These are phyloP conservation scores for Leavenworthia alabamica DNA, from an alignment of 345 rosid genomes.

Conservation along the genomic window DNA sequence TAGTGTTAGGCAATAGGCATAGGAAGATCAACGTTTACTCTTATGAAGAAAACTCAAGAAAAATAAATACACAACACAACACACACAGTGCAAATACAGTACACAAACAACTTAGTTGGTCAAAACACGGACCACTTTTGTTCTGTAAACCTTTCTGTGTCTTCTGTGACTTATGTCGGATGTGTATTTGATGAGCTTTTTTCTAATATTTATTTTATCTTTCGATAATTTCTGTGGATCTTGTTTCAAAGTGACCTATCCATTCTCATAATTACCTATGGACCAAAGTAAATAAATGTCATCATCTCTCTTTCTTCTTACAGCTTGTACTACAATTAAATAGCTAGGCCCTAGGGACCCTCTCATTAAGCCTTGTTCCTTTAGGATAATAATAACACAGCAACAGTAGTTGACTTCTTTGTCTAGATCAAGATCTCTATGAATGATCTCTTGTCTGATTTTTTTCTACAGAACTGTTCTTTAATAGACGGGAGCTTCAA, in stretches of 20 bases:
- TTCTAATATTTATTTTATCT: background rate
- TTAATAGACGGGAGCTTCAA: conserved; percentile 55
- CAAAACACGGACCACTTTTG: conserved; percentile 33
- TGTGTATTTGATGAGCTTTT: conserved; percentile 9
- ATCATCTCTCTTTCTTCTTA: conserved; percentile 15
- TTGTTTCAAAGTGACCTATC: conserved; percentile 19
- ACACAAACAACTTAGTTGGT: conserved; percentile 26
- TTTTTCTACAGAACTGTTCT: conserved; percentile 48
- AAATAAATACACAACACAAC: conserved; percentile 24
- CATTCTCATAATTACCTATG: conserved; percentile 15
- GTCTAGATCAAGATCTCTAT: conserved; percentile 21
- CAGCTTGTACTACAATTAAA: conserved; percentile 29
- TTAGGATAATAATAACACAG: conserved; percentile 25
- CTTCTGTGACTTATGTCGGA: conserved; percentile 32
- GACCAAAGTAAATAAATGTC: conserved; percentile 23
- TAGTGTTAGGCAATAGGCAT: conserved; percentile 19
- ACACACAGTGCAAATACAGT: conserved; percentile 15
- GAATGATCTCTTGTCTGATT: conserved; percentile 19
- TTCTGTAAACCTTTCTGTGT: conserved; percentile 25
- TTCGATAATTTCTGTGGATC: conserved; percentile 26
- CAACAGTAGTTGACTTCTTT: conserved; percentile 23
- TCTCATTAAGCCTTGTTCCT: conserved; percentile 21
- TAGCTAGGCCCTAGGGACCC: conserved; percentile 29
- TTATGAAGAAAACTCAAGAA: conserved; percentile 9
- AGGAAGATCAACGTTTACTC: conserved; percentile 24